These are phyloP conservation scores for Areca catechu DNA, from an alignment of 176 grass and related monocot genomes.

Conservation along the genomic window DNA sequence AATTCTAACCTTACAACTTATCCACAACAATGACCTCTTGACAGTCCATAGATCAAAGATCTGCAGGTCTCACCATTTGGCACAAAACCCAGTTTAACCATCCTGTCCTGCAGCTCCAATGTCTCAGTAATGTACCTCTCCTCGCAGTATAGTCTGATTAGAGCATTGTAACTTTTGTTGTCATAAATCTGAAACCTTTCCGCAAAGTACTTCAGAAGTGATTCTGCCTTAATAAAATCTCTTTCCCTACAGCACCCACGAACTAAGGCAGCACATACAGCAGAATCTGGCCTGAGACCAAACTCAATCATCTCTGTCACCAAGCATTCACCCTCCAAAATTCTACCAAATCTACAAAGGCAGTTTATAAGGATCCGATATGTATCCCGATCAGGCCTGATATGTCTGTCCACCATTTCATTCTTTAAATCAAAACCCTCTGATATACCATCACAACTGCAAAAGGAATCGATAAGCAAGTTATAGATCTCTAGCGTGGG, in stretches of 20 bases:
- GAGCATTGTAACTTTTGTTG: slow-evolving; percentile 46
- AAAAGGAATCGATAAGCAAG: slow-evolving; percentile 49
- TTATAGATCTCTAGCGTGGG: slow-evolving; percentile 56
- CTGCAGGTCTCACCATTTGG: slow-evolving; percentile 62
- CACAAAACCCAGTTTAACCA: slow-evolving; percentile 62
- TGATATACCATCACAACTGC: slow-evolving; percentile 33
- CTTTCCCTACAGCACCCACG: slow-evolving; percentile 54
- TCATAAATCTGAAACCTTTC: slow-evolving; percentile 50
- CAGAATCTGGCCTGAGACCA: slow-evolving; percentile 22
- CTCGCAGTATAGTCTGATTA: slow-evolving; percentile 50
- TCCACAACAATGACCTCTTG: slow-evolving; percentile 18
- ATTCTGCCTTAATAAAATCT: slow-evolving; percentile 50
- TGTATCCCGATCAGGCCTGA: slow-evolving; percentile 46
- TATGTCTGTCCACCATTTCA: slow-evolving; percentile 45
- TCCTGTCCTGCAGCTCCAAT: slow-evolving; percentile 56
- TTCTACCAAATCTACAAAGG: slow-evolving; percentile 55
- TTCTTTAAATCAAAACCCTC: slow-evolving; percentile 56
- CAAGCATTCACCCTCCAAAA: slow-evolving; percentile 32
- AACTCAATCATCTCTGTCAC: slow-evolving; percentile 51
- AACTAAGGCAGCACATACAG: slow-evolving; percentile 66
- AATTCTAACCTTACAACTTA: too few relatives aligned
- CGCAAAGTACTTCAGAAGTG: slow-evolving; percentile 41
- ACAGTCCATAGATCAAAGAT: slow-evolving; percentile 54
- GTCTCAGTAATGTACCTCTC: slow-evolving; percentile 32
- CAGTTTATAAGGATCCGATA: slow-evolving; percentile 34